These are phyloP conservation scores for Collybia mongolica DNA, from an alignment of 768 basidiomycete genomes.

Conservation along the genomic window DNA sequence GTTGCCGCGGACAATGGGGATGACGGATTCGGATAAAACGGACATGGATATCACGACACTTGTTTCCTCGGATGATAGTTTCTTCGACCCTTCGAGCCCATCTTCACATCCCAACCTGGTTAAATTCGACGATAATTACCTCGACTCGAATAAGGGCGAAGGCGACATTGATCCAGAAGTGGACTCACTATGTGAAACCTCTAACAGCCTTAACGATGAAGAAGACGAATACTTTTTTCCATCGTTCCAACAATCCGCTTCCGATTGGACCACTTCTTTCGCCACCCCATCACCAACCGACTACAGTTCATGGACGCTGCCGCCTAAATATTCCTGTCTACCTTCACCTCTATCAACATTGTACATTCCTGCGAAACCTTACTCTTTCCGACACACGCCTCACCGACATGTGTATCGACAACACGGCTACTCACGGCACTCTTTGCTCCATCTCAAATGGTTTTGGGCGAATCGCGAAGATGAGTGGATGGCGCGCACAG, in stretches of 20 bases:
- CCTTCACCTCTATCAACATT: constrained; percentile 37
- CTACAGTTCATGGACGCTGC: constrained; percentile 20
- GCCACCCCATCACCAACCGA: constrained; percentile 5
- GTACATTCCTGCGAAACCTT: constrained; percentile 16
- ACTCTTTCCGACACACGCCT: constrained; percentile 19
- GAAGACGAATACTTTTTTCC: constrained; percentile 14
- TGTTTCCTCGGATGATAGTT: constrained; percentile 6
- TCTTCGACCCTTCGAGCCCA: constrained; percentile 1
- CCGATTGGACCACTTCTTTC: constrained; percentile 13
- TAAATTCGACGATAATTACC: constrained; percentile 12
- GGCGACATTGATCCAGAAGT: constrained; percentile 20
- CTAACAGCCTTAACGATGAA: constrained; percentile 17
- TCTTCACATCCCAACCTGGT: neutral
- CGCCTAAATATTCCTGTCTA: constrained; percentile 32
- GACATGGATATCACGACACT: constrained; percentile 19
- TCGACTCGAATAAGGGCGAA: constrained; percentile 9
- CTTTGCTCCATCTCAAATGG: constrained; percentile 57
- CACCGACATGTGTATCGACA: constrained; percentile 45
- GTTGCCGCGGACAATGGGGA: constrained; percentile 6
- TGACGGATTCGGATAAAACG: neutral
- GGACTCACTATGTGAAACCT: constrained; percentile 19
- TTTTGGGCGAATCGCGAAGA: constrained; percentile 62
- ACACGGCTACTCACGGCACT: constrained; percentile 63
- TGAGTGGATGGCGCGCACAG: constrained; percentile 42
- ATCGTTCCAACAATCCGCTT: constrained; percentile 13